These are phyloP conservation scores for Bryum argenteum DNA, from an alignment of 225 moss, liverwort and hornwort species.

Conservation along the genomic window DNA sequence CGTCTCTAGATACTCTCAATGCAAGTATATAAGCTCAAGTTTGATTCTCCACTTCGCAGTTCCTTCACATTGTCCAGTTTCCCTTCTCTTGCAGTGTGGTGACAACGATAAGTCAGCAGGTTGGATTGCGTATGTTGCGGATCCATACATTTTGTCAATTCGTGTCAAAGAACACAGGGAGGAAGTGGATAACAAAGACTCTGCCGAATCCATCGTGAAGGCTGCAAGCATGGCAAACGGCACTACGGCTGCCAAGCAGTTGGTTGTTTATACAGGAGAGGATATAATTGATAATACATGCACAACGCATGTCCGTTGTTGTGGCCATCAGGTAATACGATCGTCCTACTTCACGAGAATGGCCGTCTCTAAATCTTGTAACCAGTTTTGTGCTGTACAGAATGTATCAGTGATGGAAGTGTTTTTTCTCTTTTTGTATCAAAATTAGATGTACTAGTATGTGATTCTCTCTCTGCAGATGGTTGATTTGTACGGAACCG, in stretches of 20 bases:
- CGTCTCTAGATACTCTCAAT: constrained; percentile 11
- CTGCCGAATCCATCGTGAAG: constrained; percentile 38
- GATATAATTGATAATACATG: constrained; percentile 60
- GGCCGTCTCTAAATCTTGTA: no score
- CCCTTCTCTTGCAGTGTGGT: constrained; percentile 61
- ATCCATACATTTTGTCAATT: constrained; percentile 75
- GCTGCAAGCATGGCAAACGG: constrained; percentile 31
- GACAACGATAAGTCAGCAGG: constrained; percentile 79
- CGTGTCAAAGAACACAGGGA: constrained; percentile 39
- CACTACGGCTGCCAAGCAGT: constrained; percentile 32
- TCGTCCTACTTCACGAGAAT: no score
- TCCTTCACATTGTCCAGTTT: constrained; percentile 8
- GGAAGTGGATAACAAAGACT: constrained; percentile 42
- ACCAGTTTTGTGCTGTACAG: constrained; percentile 46
- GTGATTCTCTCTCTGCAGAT: background rate
- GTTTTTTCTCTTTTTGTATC: constrained; percentile 29
- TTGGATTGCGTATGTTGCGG: constrained; percentile 90
- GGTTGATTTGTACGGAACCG: constrained; percentile 24
- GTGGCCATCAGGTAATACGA: constrained; percentile 85
- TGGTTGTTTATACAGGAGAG: constrained; percentile 50
- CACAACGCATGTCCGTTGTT: constrained; percentile 91
- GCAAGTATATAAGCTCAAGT: background rate
- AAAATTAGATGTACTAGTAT: constrained; percentile 10
- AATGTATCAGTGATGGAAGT: constrained; percentile 17
- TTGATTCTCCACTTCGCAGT: background rate